Percentiles rank a stretch among this genome's conserved stretches.
These are phyloP conservation scores for Bruguiera parviflora DNA, from an alignment of 345 rosid genomes.

Conservation along the genomic window DNA sequence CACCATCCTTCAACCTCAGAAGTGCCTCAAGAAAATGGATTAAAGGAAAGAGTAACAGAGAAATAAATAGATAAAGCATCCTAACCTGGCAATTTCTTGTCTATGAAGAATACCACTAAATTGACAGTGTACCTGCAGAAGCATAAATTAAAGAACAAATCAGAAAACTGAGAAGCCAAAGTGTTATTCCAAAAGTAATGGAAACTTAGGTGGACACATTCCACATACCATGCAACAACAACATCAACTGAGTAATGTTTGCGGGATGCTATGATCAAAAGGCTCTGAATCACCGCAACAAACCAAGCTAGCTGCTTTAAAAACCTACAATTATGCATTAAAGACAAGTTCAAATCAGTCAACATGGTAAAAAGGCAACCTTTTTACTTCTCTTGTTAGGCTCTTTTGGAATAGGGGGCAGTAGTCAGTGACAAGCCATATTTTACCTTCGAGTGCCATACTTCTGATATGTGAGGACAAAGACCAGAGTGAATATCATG, in stretches of 20 bases:
- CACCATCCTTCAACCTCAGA: background rate
- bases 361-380: background rate
- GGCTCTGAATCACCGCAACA: conserved; percentile 72
- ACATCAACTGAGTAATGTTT: conserved; percentile 97
- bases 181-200: background rate
- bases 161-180: conserved; percentile 3
- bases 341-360: background rate
- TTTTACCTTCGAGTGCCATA: conserved; percentile 85
- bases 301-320: conserved; percentile 87
- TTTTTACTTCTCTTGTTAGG: too few relatives aligned
- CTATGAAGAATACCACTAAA: conserved; percentile 84
- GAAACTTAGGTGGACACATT: background rate
- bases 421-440: background rate
- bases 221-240: conserved; percentile 89
- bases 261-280: conserved; percentile 91
- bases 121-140: conserved; percentile 89
- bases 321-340: conserved; percentile 42
- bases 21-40: background rate
- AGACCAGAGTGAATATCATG: conserved; percentile 93
- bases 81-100: conserved; percentile 97
- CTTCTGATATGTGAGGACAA: conserved; percentile 90
- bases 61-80: background rate
- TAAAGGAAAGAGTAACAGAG: background rate
- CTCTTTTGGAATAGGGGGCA: background rate
- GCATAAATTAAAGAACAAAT: conserved; percentile 4